Conservation (phyloP, 257 asterid genomes). For the Leptodermis oblonga region DNA sequence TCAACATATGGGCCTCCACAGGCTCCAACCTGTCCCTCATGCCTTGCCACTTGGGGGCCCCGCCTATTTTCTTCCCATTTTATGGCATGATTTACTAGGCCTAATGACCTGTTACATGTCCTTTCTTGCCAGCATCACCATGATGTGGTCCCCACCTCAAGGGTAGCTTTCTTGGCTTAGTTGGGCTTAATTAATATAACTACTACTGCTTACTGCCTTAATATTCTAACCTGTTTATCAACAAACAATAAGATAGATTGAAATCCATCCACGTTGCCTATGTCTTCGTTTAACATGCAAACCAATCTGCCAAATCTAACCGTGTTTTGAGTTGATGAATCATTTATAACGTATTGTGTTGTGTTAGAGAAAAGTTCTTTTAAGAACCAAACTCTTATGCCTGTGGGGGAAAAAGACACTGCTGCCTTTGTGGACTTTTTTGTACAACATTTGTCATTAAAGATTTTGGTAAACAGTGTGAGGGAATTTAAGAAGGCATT, state of each 20-base stretch:
- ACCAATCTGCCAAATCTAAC: neutral
- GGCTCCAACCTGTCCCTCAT: slow-evolving; percentile 54
- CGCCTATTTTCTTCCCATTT: slow-evolving; percentile 19
- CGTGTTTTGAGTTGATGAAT: too few relatives aligned
- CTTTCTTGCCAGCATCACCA: slow-evolving; percentile 8
- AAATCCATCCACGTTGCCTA: neutral
- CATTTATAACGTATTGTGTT: too few relatives aligned
- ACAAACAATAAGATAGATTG: neutral
- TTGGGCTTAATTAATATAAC: neutral
- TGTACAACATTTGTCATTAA: neutral
- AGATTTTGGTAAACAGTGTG: neutral
- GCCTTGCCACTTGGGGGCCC: slow-evolving; percentile 34
- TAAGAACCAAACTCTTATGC: too few relatives aligned
- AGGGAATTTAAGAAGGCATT: neutral
- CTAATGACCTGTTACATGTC: slow-evolving; percentile 28
- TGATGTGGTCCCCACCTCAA: slow-evolving; percentile 14
- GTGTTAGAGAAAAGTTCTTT: too few relatives aligned
- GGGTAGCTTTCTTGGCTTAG: slow-evolving; percentile 9
- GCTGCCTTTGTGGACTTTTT: neutral
- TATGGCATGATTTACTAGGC: slow-evolving; percentile 22
- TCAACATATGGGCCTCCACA: slow-evolving; percentile 51
- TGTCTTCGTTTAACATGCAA: neutral
- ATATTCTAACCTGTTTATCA: neutral
- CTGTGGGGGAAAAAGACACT: too few relatives aligned
- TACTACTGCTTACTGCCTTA: neutral